A percentile compares a stretch with the other conserved stretches of the same genome.
These are phyloP conservation scores for Apiosordaria backusii DNA, from an alignment of 495 filamentous ascomycete genomes.

Conservation along the genomic window DNA sequence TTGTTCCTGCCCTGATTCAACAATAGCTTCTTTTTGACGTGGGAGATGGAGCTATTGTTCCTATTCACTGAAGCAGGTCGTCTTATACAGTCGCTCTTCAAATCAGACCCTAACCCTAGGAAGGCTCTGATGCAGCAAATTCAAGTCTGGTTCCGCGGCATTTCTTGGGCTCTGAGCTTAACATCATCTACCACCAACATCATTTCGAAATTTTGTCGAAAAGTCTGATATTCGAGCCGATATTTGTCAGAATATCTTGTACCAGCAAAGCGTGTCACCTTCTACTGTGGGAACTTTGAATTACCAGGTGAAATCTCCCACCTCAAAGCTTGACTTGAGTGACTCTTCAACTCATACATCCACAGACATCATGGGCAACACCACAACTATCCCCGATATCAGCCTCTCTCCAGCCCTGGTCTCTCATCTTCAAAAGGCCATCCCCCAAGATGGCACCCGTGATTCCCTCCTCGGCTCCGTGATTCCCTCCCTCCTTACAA, in stretches of 20 bases:
- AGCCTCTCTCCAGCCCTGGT: background rate
- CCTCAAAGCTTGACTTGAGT: background rate
- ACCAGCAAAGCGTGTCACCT: no score
- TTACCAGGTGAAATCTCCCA: background rate
- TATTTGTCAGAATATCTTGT: background rate
- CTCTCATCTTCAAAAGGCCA: constrained; percentile 14
- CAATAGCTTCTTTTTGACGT: background rate
- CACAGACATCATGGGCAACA: background rate
- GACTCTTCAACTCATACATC: background rate
- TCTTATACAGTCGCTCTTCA: background rate
- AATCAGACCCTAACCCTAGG: background rate
- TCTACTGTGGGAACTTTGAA: no score
- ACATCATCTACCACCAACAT: background rate
- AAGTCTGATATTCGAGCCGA: background rate
- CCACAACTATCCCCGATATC: background rate
- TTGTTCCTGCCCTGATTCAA: background rate
- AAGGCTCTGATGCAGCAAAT: background rate
- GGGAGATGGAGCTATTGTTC: background rate
- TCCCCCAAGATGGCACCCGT: constrained; percentile 11
- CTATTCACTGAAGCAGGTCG: background rate
- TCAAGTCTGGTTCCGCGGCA: background rate
- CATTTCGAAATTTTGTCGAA: background rate
- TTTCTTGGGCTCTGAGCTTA: background rate
- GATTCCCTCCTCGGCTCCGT: constrained; percentile 28
- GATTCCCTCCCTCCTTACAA: constrained; percentile 40